Conservation (phyloP, 768 basidiomycete species). For the Crepidotus variabilis region DNA sequence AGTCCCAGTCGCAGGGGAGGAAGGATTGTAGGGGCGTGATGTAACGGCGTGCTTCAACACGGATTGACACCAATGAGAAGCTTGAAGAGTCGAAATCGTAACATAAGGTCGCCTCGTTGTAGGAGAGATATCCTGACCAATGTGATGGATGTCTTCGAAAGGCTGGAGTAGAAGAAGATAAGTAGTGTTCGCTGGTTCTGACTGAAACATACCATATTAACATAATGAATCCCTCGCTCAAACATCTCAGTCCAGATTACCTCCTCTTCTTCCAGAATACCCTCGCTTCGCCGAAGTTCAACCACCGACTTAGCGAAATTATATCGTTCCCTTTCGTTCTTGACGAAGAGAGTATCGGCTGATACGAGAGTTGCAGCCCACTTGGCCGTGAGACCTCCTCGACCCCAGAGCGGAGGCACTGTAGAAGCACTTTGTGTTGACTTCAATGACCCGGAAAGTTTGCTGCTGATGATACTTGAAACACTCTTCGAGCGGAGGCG, state of each 20-base stretch:
- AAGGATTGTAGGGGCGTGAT: conserved; percentile 35
- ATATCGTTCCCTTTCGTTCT: conserved; percentile 77
- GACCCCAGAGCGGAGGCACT: conserved; percentile 64
- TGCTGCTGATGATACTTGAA: conserved; percentile 11
- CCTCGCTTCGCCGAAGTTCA: conserved; percentile 61
- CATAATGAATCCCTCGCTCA: conserved; percentile 74
- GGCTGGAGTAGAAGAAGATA: conserved; percentile 38
- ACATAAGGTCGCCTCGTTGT: conserved; percentile 68
- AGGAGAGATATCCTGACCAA: conserved; percentile 75
- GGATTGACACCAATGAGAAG: conserved; percentile 78
- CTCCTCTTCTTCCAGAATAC: conserved; percentile 62
- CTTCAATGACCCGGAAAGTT: neutral
- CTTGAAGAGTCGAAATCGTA: conserved; percentile 61
- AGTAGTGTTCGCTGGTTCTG: neutral
- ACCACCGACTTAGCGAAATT: conserved; percentile 71
- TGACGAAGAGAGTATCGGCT: conserved; percentile 78
- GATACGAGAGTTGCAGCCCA: conserved; percentile 77
- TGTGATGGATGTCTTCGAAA: conserved; percentile 72
- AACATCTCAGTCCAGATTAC: conserved; percentile 69
- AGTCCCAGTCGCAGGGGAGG: conserved; percentile 23
- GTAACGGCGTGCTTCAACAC: conserved; percentile 60
- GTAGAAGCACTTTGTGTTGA: neutral
- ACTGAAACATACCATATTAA: conserved; percentile 65
- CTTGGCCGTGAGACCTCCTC: conserved; percentile 63
- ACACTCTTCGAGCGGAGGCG: conserved; percentile 13